Percentiles rank a stretch among this genome's conserved stretches.
Conservation (phyloP, 2,329 filamentous ascomycete species). For the Venturia nashicola region DNA sequence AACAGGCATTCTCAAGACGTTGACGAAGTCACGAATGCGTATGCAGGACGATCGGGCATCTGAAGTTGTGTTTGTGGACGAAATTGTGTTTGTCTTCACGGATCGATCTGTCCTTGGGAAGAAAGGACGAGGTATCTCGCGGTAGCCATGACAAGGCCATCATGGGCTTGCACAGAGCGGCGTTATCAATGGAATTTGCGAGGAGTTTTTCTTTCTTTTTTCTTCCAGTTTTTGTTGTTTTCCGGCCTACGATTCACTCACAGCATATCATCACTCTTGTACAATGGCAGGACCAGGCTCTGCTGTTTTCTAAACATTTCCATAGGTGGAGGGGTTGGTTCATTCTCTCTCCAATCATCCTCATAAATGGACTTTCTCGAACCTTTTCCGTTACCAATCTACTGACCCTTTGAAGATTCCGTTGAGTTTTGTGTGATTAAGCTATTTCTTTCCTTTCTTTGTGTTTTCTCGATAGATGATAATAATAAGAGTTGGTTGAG, state of each 20-base stretch:
- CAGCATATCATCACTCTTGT: slow-evolving; percentile 1
- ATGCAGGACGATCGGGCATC: background rate
- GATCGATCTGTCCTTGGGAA: background rate
- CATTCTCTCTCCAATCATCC: background rate
- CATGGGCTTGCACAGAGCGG: background rate
- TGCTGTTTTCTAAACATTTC: background rate
- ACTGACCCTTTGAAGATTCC: too few species aligned
- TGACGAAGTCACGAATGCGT: background rate
- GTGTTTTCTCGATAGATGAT: too few species aligned
- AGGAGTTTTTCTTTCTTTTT: background rate
- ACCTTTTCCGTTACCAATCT: too few species aligned
- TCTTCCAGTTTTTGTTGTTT: background rate
- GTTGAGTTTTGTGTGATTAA: too few species aligned
- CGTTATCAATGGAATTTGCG: background rate
- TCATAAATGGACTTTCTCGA: background rate
- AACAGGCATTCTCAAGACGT: background rate
- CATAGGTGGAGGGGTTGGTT: background rate
- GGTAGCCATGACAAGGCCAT: background rate
- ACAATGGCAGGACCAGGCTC: background rate
- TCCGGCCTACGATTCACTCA: background rate
- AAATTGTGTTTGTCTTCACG: background rate
- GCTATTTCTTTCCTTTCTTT: too few species aligned
- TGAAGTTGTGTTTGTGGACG: background rate
- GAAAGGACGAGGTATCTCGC: background rate
- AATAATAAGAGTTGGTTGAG: too few species aligned